phyloP scores from a whole-genome alignment of 2,329 filamentous ascomycete genomes.

The Paecilomyces niveus region DNA sequence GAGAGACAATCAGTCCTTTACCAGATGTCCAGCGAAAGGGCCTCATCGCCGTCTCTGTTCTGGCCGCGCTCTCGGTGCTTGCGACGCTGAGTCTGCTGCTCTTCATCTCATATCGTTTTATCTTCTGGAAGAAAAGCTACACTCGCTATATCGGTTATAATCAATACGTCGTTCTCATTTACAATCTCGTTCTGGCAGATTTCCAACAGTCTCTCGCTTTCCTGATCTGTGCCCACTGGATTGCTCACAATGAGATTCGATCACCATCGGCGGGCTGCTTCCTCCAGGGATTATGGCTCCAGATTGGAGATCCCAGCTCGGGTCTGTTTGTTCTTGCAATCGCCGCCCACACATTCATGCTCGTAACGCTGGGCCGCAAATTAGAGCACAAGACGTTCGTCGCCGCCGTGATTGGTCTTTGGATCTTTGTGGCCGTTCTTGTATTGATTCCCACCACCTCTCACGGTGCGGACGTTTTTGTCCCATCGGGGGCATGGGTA shows the following conservation, averaged over 20 bases:
- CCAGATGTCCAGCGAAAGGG: constrained; percentile 30
- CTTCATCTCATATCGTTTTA: constrained; percentile 46
- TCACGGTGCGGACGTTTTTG: constrained; percentile 37
- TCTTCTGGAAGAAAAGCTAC: constrained; percentile 44
- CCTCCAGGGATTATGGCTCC: constrained; percentile 45
- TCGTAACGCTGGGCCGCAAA: constrained; percentile 42
- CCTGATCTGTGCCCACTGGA: constrained; percentile 40
- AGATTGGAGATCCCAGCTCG: constrained; percentile 46
- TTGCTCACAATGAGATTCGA: constrained; percentile 36
- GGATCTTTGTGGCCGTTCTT: constrained; percentile 40
- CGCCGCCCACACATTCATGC: constrained; percentile 47
- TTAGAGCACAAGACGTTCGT: constrained; percentile 41
- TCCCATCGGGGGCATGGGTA: constrained; percentile 47
- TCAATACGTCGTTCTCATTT: constrained; percentile 47
- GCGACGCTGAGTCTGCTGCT: constrained; percentile 36
- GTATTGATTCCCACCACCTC: constrained; percentile 41
- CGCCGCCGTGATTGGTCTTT: constrained; percentile 36
- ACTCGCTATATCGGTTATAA: constrained; percentile 46
- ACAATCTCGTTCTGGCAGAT: constrained; percentile 45
- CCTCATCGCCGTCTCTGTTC: constrained; percentile 40
- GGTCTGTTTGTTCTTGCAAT: constrained; percentile 50
- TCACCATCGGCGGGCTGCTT: constrained; percentile 41
- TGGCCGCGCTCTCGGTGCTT: constrained; percentile 42
- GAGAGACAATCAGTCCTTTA: constrained; percentile 24
- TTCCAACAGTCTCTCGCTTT: constrained; percentile 44